phyloP scores from a whole-genome alignment of 1,284 basidiomycete species.

The Peniophora sp. region DNA sequence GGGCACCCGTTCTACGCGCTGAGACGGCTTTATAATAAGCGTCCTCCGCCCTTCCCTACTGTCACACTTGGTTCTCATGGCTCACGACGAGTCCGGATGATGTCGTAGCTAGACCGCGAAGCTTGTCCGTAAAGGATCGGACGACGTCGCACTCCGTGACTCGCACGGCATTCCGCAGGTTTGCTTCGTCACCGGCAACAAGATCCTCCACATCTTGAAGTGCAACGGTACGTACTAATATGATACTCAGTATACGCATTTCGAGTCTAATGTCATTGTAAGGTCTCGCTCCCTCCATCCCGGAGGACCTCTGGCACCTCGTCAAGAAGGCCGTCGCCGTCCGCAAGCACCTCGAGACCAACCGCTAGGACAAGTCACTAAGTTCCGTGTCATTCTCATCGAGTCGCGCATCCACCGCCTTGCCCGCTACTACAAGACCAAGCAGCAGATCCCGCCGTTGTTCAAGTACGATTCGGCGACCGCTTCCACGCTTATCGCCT shows the following conservation, averaged over 20 bases:
- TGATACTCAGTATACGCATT: neutral
- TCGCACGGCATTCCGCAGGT: conserved; percentile 97
- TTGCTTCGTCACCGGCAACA: conserved; percentile 98
- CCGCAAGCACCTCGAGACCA: conserved; percentile 97
- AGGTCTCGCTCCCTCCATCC: conserved; percentile 96
- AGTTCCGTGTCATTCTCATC: conserved; percentile 97
- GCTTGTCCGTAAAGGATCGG: conserved; percentile 95
- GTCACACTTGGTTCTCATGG: conserved; percentile 92
- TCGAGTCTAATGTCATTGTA: neutral
- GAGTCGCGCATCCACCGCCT: conserved; percentile 98
- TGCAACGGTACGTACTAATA: conserved; percentile 64
- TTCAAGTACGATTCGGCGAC: conserved; percentile 97
- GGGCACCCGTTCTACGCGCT: conserved; percentile 26
- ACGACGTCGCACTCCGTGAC: conserved; percentile 98
- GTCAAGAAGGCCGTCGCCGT: conserved; percentile 99
- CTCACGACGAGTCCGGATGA: conserved; percentile 96
- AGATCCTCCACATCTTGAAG: conserved; percentile 98
- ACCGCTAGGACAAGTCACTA: conserved; percentile 98
- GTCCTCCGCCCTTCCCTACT: conserved; percentile 98
- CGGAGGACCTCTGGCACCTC: conserved; percentile 99
- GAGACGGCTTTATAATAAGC: too few species aligned
- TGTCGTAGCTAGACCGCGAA: conserved; percentile 86
- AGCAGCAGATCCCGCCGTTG: conserved; percentile 93
- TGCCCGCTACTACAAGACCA: conserved; percentile 95
- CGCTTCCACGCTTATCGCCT: conserved; percentile 81